These are phyloP conservation scores for Elsinoe batatas DNA, from an alignment of 2,329 filamentous ascomycete species.

Conservation along the genomic window DNA sequence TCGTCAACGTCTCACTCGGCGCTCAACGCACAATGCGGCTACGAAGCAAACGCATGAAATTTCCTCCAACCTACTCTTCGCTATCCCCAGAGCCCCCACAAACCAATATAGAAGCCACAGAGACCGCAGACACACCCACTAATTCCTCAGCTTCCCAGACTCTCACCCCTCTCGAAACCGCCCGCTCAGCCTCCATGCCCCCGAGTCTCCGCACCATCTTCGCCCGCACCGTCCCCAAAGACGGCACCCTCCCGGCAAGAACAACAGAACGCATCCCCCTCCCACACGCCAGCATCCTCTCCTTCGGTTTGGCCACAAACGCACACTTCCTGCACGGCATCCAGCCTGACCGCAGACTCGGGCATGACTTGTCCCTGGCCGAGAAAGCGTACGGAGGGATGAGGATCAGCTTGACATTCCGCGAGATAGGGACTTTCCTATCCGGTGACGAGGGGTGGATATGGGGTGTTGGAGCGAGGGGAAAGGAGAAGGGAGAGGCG, in stretches of 20 bases:
- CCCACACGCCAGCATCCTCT: conserved; percentile 81
- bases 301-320: conserved; percentile 74
- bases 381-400: conserved; percentile 66
- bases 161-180: not conserved
- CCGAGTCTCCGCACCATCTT: conserved; percentile 12
- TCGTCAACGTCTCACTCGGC: conserved; percentile 90
- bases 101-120: too few relatives aligned
- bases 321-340: conserved; percentile 87
- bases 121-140: not conserved
- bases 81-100: not conserved
- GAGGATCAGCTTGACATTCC: conserved; percentile 86
- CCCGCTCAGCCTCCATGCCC: conserved; percentile 2
- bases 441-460: conserved; percentile 55
- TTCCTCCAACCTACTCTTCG: not conserved
- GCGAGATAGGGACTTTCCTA: conserved; percentile 78
- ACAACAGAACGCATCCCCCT: conserved; percentile 59
- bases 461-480: conserved; percentile 83
- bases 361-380: conserved; percentile 53
- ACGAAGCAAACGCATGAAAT: conserved; percentile 58
- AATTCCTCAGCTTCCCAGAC: not conserved
- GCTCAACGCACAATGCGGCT: conserved; percentile 85
- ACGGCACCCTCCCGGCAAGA: conserved; percentile 32
- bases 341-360: conserved; percentile 67
- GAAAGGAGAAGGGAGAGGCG: conserved; percentile 54
- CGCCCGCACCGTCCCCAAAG: conserved; percentile 3